phyloP scores from a whole-genome alignment of 2,329 filamentous ascomycete genomes.

The Microsporum canis region DNA sequence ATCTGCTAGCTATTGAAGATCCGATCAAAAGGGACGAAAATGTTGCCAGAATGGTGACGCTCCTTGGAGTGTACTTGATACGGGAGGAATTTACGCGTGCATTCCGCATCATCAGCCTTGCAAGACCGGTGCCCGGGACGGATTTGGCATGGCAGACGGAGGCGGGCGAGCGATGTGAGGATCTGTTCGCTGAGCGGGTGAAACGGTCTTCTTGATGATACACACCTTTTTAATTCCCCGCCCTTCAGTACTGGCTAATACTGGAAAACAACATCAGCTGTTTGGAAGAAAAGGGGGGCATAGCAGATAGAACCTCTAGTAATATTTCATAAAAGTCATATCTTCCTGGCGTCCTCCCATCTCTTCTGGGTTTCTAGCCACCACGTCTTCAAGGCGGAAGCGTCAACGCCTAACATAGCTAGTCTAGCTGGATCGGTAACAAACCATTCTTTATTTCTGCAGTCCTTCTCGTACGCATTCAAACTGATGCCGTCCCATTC shows the following conservation, averaged over 20 bases:
- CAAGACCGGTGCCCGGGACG: conserved; percentile 29
- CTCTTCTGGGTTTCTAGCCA: conserved; percentile 9
- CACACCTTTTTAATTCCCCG: background rate
- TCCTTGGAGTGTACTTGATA: conserved; percentile 69
- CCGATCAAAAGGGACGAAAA: conserved; percentile 85
- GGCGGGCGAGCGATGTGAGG: conserved; percentile 18
- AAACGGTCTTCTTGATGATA: background rate
- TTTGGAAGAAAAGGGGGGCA: too few relatives aligned
- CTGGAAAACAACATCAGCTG: too few relatives aligned
- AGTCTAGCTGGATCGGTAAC: conserved; percentile 14
- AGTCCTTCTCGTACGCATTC: conserved; percentile 21
- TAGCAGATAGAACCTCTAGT: background rate
- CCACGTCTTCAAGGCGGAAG: conserved; percentile 15
- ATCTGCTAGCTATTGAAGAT: conserved; percentile 82
- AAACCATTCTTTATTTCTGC: conserved; percentile 19
- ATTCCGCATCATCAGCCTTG: conserved; percentile 55
- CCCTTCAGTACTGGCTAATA: too few relatives aligned
- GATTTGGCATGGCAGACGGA: conserved; percentile 18
- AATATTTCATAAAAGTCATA: background rate
- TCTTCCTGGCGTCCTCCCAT: background rate
- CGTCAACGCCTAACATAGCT: conserved; percentile 14
- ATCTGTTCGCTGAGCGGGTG: conserved; percentile 17
- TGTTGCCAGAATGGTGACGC: conserved; percentile 73
- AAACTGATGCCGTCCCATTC: conserved; percentile 20
- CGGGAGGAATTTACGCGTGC: conserved; percentile 75